These are phyloP conservation scores for Hymenoscyphus repandus DNA, from an alignment of 2,329 filamentous ascomycete species.

Conservation along the genomic window DNA sequence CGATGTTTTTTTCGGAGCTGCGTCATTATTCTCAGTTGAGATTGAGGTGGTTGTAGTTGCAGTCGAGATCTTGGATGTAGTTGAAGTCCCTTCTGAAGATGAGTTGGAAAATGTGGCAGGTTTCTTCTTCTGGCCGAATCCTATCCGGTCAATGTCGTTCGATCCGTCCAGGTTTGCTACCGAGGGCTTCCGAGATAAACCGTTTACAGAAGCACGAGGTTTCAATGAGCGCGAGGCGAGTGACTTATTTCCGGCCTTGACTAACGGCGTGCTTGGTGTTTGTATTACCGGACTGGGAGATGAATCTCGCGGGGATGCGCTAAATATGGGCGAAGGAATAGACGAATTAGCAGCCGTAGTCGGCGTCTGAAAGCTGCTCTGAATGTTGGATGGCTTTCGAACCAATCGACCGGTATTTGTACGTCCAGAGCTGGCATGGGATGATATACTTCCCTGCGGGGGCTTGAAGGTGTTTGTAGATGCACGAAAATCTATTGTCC, in stretches of 20 bases:
- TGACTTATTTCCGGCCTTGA: slow-evolving; percentile 42
- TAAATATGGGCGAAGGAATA: slow-evolving; percentile 32
- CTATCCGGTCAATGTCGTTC: slow-evolving; percentile 21
- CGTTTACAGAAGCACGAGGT: slow-evolving; percentile 47
- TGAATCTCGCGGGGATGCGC: slow-evolving; percentile 25
- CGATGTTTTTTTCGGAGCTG: slow-evolving; percentile 63
- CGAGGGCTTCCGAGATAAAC: slow-evolving; percentile 51
- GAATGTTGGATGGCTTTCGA: slow-evolving; percentile 32
- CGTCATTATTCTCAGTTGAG: slow-evolving; percentile 32
- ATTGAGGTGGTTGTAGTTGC: slow-evolving; percentile 17
- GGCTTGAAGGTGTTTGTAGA: slow-evolving; percentile 41
- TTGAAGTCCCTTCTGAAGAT: slow-evolving; percentile 23
- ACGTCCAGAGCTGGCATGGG: slow-evolving; percentile 38
- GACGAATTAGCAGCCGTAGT: slow-evolving; percentile 25
- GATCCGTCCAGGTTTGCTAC: slow-evolving; percentile 36
- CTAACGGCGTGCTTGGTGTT: slow-evolving; percentile 20
- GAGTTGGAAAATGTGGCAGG: slow-evolving; percentile 25
- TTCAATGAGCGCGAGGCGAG: slow-evolving; percentile 42
- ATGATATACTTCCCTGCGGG: slow-evolving; percentile 38
- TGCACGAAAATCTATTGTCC: slow-evolving; percentile 37
- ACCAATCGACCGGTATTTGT: slow-evolving; percentile 33
- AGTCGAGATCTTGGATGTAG: slow-evolving; percentile 17
- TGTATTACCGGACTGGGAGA: slow-evolving; percentile 32
- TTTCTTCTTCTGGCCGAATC: slow-evolving; percentile 22
- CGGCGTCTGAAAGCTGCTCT: slow-evolving; percentile 15